Evolutionary conservation across 2,329 filamentous ascomycete genomes (phyloP).

Genomic region (Trichoderma sp.): DNA sequence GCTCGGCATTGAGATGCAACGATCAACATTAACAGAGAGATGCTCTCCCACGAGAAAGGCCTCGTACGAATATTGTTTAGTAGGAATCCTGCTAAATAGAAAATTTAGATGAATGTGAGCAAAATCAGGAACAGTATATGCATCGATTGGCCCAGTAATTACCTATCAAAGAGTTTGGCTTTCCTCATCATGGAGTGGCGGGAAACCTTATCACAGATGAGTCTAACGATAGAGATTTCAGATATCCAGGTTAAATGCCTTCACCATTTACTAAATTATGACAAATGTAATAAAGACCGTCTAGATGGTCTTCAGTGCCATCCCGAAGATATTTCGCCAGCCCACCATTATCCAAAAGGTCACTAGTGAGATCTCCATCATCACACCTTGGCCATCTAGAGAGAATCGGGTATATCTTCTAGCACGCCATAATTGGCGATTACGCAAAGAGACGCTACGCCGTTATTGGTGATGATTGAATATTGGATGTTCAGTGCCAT

Average conservation of each 20-base stretch:
- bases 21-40: background rate
- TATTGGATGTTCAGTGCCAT: background rate
- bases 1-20: background rate
- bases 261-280: background rate
- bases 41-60: background rate
- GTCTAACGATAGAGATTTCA: background rate
- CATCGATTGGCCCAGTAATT: background rate
- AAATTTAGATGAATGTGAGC: background rate
- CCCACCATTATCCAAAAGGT: background rate
- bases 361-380: background rate
- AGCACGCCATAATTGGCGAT: background rate
- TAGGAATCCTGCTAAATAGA: background rate
- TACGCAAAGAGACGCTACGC: background rate
- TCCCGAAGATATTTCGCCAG: background rate
- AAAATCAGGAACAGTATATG: background rate
- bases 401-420: background rate
- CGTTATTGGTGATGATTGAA: background rate
- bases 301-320: background rate
- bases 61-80: background rate
- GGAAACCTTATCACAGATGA: background rate
- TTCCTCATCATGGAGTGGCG: background rate
- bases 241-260: background rate
- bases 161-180: background rate
- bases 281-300: background rate
- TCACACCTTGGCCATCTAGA: background rate